These are phyloP conservation scores for Arabidopsis suecica DNA, from an alignment of 345 rosid genomes.

Conservation along the genomic window DNA sequence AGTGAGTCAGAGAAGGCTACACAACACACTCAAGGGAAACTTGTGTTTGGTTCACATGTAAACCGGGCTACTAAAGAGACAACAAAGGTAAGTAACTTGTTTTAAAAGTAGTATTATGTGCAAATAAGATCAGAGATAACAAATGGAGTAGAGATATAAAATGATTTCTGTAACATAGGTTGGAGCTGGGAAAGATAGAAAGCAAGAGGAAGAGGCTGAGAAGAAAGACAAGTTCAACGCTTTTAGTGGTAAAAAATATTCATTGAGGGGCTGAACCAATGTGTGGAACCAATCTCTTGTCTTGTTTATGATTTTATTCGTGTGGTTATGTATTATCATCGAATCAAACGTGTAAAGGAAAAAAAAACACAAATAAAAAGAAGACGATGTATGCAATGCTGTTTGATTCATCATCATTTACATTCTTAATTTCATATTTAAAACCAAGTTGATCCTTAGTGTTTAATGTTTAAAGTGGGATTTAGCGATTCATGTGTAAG, in stretches of 20 bases:
- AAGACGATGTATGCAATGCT: too few species aligned
- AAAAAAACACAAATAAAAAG: too few species aligned
- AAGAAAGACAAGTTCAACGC: slow-evolving; percentile 76
- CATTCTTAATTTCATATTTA: too few species aligned
- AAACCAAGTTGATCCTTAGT: too few species aligned
- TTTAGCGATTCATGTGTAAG: too few species aligned
- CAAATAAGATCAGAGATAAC: not conserved
- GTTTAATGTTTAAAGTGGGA: too few species aligned
- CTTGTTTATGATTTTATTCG: too few species aligned
- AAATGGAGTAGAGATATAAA: slow-evolving; percentile 44
- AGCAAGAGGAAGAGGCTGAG: slow-evolving; percentile 53
- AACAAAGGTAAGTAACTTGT: slow-evolving; percentile 46
- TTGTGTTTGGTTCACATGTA: slow-evolving; percentile 71
- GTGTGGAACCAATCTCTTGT: too few species aligned
- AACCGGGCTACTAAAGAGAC: slow-evolving; percentile 54
- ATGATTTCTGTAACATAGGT: not conserved
- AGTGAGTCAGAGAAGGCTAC: slow-evolving; percentile 44
- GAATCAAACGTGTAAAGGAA: too few species aligned
- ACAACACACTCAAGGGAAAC: slow-evolving; percentile 73
- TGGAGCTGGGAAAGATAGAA: slow-evolving; percentile 15
- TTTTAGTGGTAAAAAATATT: slow-evolving; percentile 74
- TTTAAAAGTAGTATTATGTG: too few species aligned
- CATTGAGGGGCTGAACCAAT: slow-evolving; percentile 55
- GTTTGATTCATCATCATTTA: too few species aligned
- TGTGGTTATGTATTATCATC: too few species aligned